These are phyloP conservation scores for Beauveria australis DNA, from an alignment of 2,329 filamentous ascomycete genomes.

Conservation along the genomic window DNA sequence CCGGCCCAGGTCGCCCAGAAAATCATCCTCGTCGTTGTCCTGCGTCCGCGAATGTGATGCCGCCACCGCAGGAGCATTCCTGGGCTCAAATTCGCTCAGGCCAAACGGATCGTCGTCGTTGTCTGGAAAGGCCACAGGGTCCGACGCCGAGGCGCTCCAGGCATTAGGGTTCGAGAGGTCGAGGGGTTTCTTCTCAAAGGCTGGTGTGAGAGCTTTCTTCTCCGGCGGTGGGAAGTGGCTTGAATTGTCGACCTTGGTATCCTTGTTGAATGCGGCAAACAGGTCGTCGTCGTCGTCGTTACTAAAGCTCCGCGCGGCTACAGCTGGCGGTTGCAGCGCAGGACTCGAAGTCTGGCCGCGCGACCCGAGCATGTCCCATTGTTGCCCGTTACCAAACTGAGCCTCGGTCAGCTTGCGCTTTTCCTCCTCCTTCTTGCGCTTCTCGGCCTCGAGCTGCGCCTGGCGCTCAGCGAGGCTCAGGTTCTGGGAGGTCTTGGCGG, in stretches of 20 bases:
- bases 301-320: constrained; percentile 12
- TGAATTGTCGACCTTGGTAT: constrained; percentile 58
- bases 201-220: constrained; percentile 37
- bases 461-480: constrained; percentile 73
- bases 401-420: constrained; percentile 62
- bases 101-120: constrained; percentile 90
- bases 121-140: constrained; percentile 34
- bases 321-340: constrained; percentile 16
- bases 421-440: constrained; percentile 65
- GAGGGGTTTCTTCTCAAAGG: constrained; percentile 30
- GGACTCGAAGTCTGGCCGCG: constrained; percentile 35
- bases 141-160: constrained; percentile 35
- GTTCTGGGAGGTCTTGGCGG: constrained; percentile 55
- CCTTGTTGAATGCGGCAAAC: constrained; percentile 58
- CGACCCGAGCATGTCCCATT: constrained; percentile 66
- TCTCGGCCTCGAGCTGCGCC: constrained; percentile 56
- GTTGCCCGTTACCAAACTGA: constrained; percentile 68
- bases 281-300: constrained; percentile 54
- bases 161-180: constrained; percentile 47
- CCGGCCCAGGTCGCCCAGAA: constrained; percentile 55
- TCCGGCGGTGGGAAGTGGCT: constrained; percentile 53
- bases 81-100: constrained; percentile 53
- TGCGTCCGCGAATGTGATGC: constrained; percentile 20
- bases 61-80: constrained; percentile 19
- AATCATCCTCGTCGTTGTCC: constrained; percentile 51